These are phyloP conservation scores for Pythium phragmiticola DNA, from an alignment of 352 stramenopile genomes.

Conservation along the genomic window DNA sequence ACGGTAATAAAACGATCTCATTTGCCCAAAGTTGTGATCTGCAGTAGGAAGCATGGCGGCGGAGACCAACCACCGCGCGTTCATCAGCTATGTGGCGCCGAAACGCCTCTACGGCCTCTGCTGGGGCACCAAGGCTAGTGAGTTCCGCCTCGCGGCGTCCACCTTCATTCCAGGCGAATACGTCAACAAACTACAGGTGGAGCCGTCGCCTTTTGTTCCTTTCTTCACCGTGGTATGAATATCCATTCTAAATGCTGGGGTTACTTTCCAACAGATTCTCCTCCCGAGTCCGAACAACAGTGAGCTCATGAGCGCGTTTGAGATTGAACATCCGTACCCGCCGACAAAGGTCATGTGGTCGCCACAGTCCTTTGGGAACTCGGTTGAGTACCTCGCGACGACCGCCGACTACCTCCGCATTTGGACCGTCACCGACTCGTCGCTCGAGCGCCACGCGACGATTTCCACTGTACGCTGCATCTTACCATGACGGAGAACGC, in stretches of 20 bases:
- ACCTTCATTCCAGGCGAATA: conserved; percentile 86
- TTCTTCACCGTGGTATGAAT: not conserved
- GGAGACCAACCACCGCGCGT: conserved; percentile 31
- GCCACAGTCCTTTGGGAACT: conserved; percentile 42
- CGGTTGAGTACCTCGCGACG: conserved; percentile 73
- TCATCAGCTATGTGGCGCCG: conserved; percentile 68
- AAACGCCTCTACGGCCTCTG: conserved; percentile 77
- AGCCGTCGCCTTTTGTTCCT: not conserved
- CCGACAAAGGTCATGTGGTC: conserved; percentile 90
- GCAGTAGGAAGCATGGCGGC: not conserved
- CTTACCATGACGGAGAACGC: no score
- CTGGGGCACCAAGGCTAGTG: conserved; percentile 61
- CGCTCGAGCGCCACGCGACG: conserved; percentile 71
- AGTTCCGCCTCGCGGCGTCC: conserved; percentile 64
- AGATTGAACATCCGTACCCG: conserved; percentile 86
- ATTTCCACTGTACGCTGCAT: conserved; percentile 58
- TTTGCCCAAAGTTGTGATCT: not conserved
- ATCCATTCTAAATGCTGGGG: no score
- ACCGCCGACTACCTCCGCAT: conserved; percentile 84
- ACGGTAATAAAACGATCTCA: not conserved
- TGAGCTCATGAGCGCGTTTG: conserved; percentile 53
- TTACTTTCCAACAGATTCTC: conserved; percentile 42
- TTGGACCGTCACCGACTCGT: conserved; percentile 71
- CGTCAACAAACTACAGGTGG: conserved; percentile 87
- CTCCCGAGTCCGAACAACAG: conserved; percentile 53